phyloP scores from a whole-genome alignment of 202 grass and related monocot species.

The Digitaria exilis region DNA sequence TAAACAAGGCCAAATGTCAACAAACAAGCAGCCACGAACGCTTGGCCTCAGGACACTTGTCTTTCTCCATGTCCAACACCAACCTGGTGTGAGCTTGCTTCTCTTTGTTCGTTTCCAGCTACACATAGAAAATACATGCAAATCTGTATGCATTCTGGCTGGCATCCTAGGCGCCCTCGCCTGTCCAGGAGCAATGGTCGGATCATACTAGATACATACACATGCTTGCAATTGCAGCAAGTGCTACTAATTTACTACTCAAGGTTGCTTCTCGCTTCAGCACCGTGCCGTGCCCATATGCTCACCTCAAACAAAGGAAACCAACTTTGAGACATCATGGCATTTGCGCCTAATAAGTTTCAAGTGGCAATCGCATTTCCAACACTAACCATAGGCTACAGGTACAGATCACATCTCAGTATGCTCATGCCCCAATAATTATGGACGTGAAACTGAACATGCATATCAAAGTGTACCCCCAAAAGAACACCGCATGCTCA shows the following conservation, averaged over 20 bases:
- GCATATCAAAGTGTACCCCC: background rate
- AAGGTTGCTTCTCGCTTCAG: conserved; percentile 12
- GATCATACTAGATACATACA: background rate
- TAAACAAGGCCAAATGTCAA: too few relatives aligned
- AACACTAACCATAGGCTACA: background rate
- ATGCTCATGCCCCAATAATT: background rate
- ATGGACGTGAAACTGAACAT: too few relatives aligned
- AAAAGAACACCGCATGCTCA: background rate
- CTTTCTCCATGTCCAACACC: background rate
- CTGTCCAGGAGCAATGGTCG: too few relatives aligned
- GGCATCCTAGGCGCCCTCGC: background rate
- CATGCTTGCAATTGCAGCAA: background rate
- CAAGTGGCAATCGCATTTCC: background rate
- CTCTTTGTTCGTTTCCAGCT: too few relatives aligned
- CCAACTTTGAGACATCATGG: background rate
- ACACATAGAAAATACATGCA: too few relatives aligned
- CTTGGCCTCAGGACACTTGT: background rate
- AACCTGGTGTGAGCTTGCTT: too few relatives aligned
- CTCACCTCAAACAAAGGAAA: background rate
- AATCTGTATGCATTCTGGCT: too few relatives aligned
- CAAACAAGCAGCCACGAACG: too few relatives aligned
- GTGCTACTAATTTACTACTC: background rate
- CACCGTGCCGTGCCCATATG: too few relatives aligned
- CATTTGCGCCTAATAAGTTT: background rate
- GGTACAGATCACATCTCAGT: background rate